phyloP scores from a whole-genome alignment of 179 eudicot genomes.

The Amaranthus tricolor region DNA sequence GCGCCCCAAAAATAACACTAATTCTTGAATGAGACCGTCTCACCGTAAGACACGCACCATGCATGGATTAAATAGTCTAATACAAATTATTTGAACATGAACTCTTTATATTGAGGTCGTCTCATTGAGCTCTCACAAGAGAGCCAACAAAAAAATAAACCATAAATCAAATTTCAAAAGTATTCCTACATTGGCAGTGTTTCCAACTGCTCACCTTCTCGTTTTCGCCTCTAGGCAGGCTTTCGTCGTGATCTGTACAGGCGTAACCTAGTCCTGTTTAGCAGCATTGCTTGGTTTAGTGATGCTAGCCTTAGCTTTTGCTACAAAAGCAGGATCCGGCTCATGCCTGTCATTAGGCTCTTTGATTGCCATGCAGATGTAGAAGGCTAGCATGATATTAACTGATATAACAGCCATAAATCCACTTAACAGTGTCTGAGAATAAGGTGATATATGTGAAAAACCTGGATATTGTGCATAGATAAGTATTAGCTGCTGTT shows the following conservation, averaged over 20 bases:
- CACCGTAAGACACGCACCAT: too few species aligned
- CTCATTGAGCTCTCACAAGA: too few species aligned
- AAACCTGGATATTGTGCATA: constrained; percentile 39
- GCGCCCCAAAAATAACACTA: too few species aligned
- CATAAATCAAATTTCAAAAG: background rate
- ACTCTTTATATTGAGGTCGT: too few species aligned
- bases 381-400: constrained; percentile 62
- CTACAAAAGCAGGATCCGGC: constrained; percentile 71
- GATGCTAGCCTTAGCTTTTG: constrained; percentile 62
- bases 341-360: constrained; percentile 66
- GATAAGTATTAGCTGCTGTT: constrained; percentile 7
- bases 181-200: background rate
- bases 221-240: background rate
- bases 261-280: constrained; percentile 51
- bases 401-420: constrained; percentile 75
- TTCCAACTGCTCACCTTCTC: background rate
- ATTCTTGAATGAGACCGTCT: too few species aligned
- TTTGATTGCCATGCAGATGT: constrained; percentile 70
- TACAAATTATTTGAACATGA: too few species aligned
- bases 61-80: too few species aligned
- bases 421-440: constrained; percentile 65
- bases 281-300: constrained; percentile 32
- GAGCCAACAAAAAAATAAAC: too few species aligned
- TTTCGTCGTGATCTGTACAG: background rate
- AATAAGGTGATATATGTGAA: constrained; percentile 43